A percentile compares a stretch with the other conserved stretches of the same genome.
phyloP scores from a whole-genome alignment of 2,329 filamentous ascomycete species.

The Microcyclospora tardicrescens region DNA sequence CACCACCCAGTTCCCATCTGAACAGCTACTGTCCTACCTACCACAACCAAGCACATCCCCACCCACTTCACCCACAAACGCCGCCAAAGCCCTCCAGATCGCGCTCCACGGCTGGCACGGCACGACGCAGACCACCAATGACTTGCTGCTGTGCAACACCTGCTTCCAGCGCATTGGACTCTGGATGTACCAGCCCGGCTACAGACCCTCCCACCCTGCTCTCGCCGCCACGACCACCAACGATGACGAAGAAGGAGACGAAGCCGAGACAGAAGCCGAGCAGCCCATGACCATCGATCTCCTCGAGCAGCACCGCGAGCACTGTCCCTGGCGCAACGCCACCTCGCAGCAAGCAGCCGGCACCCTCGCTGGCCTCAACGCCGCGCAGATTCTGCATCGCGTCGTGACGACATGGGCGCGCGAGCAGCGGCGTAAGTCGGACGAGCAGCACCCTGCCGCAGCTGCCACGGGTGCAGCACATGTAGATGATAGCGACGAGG shows the following conservation, averaged over 20 bases:
- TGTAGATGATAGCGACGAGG: slow-evolving; percentile 3
- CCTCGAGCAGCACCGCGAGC: slow-evolving; percentile 23
- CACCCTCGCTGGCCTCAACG: slow-evolving; percentile 19
- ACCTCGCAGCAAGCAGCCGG: slow-evolving; percentile 21
- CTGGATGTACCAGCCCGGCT: slow-evolving; percentile 74
- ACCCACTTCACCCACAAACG: neutral
- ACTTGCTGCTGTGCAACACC: slow-evolving; percentile 66
- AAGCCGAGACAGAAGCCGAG: slow-evolving; percentile 6
- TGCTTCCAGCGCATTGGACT: slow-evolving; percentile 81
- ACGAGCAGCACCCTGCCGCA: slow-evolving; percentile 5
- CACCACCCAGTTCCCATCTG: slow-evolving; percentile 4
- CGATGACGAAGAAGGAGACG: slow-evolving; percentile 31
- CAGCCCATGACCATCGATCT: slow-evolving; percentile 16
- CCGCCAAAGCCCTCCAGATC: slow-evolving; percentile 18
- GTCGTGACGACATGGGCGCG: slow-evolving; percentile 19
- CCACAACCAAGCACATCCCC: slow-evolving; percentile 4
- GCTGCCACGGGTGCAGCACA: slow-evolving; percentile 1
- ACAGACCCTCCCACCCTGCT: slow-evolving; percentile 9
- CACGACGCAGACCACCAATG: slow-evolving; percentile 48
- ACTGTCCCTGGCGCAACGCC: slow-evolving; percentile 26
- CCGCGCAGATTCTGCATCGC: slow-evolving; percentile 19
- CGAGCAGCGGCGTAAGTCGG: slow-evolving; percentile 20
- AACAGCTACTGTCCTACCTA: slow-evolving; percentile 16
- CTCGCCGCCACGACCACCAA: slow-evolving; percentile 18
- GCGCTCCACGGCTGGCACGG: slow-evolving; percentile 38